Evolutionary conservation across 2,329 filamentous ascomycete species (phyloP).

Genomic region (Trichoderma asperellum): DNA sequence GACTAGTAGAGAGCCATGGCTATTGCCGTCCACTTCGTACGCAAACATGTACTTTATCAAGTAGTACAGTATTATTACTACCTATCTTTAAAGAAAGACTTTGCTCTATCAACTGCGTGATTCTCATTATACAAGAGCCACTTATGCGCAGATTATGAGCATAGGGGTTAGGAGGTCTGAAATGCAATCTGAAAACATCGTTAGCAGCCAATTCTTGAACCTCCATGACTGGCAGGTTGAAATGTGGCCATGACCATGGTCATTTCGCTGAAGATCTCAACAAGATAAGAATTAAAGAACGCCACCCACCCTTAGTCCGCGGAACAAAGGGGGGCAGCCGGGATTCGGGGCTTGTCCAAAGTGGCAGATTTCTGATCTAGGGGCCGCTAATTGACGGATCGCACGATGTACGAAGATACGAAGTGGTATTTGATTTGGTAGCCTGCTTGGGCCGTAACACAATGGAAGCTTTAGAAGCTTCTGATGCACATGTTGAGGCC

Average conservation of each 20-base stretch:
- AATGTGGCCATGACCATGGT: neutral
- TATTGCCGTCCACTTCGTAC: neutral
- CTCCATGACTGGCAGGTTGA: neutral
- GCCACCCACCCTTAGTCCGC: neutral
- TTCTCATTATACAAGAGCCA: neutral
- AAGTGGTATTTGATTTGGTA: neutral
- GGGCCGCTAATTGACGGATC: neutral
- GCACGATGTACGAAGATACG: neutral
- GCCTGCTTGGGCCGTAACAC: too few relatives aligned
- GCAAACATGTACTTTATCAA: slow-evolving; percentile 1
- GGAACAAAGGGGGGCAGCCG: slow-evolving; percentile 9
- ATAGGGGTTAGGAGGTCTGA: neutral
- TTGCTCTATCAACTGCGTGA: neutral
- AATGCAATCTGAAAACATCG: neutral
- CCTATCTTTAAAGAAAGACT: neutral
- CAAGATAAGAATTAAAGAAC: neutral
- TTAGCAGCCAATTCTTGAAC: neutral
- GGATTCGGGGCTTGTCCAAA: neutral
- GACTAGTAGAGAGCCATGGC: neutral
- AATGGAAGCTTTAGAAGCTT: neutral
- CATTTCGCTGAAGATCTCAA: neutral
- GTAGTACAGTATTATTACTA: neutral
- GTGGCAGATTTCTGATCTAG: neutral
- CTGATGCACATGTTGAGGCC: neutral
- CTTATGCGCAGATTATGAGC: neutral